Evolutionary conservation across 1,284 basidiomycete species (phyloP), one percentile per base, ranked within the genome.

Genomic region (Bjerkandera adusta): DNA sequence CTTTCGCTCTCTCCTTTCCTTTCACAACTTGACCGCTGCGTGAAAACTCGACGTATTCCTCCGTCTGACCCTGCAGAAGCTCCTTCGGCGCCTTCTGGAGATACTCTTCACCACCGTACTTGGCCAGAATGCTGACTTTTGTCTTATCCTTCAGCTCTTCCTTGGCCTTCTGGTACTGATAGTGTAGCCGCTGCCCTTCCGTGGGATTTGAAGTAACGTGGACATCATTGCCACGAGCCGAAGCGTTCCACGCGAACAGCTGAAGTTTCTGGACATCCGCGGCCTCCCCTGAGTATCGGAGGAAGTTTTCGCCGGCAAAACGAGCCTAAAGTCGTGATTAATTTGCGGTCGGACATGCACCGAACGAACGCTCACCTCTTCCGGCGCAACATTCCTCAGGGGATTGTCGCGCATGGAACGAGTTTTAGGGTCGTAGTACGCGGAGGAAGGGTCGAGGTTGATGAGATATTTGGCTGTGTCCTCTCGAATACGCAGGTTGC

Each of bases 341-440:
- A 45, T 18, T 16, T 7, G 24, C n/a, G 32, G 12, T 39, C 4
- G 16, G 45, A 36, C 30, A 27, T 48, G 13, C 20, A 38, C 37
- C 36, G 18, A 51, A 29, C 18, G 11, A 44, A 45, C 39, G 59
- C 84, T 50, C 61, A 92, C 89, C 63, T 98, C 96, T 68, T 97
- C 93, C 10, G 90, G 74, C 2, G 82, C 72, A 26, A 92, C 72
- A 55, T 84, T 81, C 57, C 81, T 82, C 12, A 85, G 59, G 0
- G 97, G 96, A 30, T 96, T 95, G 62, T 99, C 96, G 67, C 97
- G 89, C 97, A 99, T 99, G 3, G 96, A 97, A 56, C 97, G 86
- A 21, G 97, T 99, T 75, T 99, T 99, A 40, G 97, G 97, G 63
- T 99, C 97, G 64, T 99, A 99, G 73, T 99, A 97, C 10, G 97